phyloP scores from a whole-genome alignment of 2,329 filamentous ascomycete species.

The Talaromyces sp. region DNA sequence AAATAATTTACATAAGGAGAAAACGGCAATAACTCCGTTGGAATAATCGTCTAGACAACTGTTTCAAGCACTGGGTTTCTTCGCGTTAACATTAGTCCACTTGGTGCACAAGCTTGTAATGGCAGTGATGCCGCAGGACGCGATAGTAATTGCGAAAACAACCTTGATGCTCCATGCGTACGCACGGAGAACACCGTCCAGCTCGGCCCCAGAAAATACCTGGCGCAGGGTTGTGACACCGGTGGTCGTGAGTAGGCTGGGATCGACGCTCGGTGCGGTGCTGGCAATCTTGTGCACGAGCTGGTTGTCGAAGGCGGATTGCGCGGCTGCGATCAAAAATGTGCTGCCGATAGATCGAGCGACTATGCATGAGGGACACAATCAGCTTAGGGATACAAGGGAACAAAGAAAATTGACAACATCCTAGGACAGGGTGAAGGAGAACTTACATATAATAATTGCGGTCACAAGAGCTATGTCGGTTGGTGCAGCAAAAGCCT shows the following conservation, averaged over 20 bases:
- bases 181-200: neutral
- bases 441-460: slow-evolving; percentile 16
- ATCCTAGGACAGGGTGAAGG: neutral
- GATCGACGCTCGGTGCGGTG: neutral
- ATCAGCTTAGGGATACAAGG: neutral
- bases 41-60: neutral
- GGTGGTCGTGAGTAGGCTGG: neutral
- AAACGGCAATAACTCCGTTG: neutral
- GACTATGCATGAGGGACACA: neutral
- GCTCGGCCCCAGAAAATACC: neutral
- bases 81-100: neutral
- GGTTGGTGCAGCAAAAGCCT: slow-evolving; percentile 16
- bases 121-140: neutral
- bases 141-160: neutral
- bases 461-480: slow-evolving; percentile 18
- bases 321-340: neutral
- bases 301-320: neutral
- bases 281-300: neutral
- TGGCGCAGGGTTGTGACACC: neutral
- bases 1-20: neutral
- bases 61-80: neutral
- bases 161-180: slow-evolving; percentile 2
- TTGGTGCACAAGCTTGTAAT: neutral
- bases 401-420: neutral
- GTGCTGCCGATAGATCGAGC: neutral